Percentiles rank a stretch among this genome's conserved stretches.
Evolutionary conservation across 129 eudicot species (phyloP).

Genomic region (Artemisia annua): DNA sequence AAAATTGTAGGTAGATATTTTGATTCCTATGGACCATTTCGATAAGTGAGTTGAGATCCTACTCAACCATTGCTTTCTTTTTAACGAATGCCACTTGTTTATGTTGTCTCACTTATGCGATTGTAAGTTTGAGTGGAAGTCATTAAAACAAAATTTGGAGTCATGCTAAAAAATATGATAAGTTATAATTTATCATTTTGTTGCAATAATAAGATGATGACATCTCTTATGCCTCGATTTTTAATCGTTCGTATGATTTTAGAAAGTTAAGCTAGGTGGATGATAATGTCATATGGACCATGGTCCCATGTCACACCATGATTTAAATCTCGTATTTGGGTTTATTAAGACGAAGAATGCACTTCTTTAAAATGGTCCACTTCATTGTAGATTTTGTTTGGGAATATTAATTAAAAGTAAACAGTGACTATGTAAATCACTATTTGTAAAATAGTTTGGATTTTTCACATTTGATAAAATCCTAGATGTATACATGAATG

Average conservation of each 20-base stretch:
- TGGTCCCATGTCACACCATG: slow-evolving; percentile 21
- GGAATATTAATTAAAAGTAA: background rate
- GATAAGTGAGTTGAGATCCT: slow-evolving; percentile 35
- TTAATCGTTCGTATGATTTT: background rate
- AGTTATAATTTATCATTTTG: no score
- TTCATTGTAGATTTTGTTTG: background rate
- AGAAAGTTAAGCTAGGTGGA: slow-evolving; percentile 3
- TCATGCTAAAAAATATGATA: background rate
- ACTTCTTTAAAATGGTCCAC: slow-evolving; percentile 1
- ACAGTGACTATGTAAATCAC: no score
- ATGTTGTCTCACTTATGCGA: slow-evolving; percentile 20
- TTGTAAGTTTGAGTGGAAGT: slow-evolving; percentile 28
- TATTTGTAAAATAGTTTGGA: no score
- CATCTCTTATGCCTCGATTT: background rate
- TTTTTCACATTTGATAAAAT: no score
- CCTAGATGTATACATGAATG: no score
- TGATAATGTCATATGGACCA: slow-evolving; percentile 13
- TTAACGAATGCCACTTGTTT: slow-evolving; percentile 32
- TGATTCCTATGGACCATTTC: slow-evolving; percentile 32
- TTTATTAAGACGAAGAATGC: slow-evolving; percentile 8
- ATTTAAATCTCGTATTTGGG: slow-evolving; percentile 5
- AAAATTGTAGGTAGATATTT: slow-evolving; percentile 20
- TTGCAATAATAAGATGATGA: background rate
- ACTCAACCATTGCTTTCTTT: slow-evolving; percentile 31
- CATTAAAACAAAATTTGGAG: slow-evolving; percentile 2